Evolutionary conservation across 2,329 filamentous ascomycete genomes (phyloP).

Genomic region (Diplodia scrobiculata): DNA sequence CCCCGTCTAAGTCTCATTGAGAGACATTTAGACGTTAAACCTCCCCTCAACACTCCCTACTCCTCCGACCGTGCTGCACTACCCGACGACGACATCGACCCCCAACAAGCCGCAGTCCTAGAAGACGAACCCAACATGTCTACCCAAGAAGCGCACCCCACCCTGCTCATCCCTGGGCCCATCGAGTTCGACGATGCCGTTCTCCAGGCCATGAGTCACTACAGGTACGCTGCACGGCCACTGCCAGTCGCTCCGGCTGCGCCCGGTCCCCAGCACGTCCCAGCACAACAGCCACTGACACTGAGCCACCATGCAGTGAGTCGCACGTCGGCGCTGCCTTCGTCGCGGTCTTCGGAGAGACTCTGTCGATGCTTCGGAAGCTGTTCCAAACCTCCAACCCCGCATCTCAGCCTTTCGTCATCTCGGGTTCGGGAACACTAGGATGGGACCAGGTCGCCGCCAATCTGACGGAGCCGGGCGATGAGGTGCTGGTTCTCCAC

Average conservation of each 20-base stretch:
- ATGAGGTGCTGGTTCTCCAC: conserved; percentile 89
- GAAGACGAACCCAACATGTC: conserved; percentile 54
- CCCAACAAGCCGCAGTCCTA: conserved; percentile 25
- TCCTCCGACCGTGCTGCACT: conserved; percentile 60
- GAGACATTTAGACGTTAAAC: conserved; percentile 60
- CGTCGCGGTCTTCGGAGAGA: conserved; percentile 87
- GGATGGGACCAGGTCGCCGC: conserved; percentile 97
- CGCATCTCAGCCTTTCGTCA: conserved; percentile 82
- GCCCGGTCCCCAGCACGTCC: conserved; percentile 1
- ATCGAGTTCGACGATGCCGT: conserved; percentile 99
- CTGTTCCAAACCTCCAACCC: conserved; percentile 89
- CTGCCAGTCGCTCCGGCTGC: neutral
- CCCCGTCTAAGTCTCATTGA: conserved; percentile 61
- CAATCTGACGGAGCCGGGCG: conserved; percentile 85
- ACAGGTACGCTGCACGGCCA: conserved; percentile 60
- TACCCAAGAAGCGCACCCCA: conserved; percentile 62
- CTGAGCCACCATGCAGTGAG: conserved; percentile 61
- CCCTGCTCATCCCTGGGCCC: conserved; percentile 92
- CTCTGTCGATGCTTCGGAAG: conserved; percentile 81
- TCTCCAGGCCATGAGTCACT: conserved; percentile 91
- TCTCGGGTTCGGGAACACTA: conserved; percentile 91
- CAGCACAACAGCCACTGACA: neutral
- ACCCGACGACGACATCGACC: conserved; percentile 57
- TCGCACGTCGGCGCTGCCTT: conserved; percentile 90
- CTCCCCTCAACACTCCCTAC: conserved; percentile 64